Evolutionary conservation across 768 basidiomycete genomes (phyloP).

Genomic region (Mycena pura): DNA sequence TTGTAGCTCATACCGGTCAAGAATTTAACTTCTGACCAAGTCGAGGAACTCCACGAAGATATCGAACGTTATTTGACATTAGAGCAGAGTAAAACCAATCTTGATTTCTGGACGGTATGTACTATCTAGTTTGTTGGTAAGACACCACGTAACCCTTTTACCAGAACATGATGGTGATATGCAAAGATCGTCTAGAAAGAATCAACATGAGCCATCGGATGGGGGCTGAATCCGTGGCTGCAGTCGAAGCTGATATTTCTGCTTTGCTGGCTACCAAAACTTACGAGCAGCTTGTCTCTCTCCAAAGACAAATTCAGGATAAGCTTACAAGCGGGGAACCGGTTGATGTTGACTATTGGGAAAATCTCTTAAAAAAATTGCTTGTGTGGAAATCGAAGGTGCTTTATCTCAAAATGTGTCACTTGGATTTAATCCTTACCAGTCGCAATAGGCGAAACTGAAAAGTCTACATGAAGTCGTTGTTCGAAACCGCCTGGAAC

Average conservation of each 20-base stretch:
- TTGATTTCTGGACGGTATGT: constrained; percentile 96
- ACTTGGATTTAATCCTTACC: constrained; percentile 15
- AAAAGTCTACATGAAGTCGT: constrained; percentile 95
- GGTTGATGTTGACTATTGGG: constrained; percentile 98
- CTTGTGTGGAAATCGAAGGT: constrained; percentile 98
- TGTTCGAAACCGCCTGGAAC: constrained; percentile 93
- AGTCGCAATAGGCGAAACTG: constrained; percentile 76
- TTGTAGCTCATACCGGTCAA: constrained; percentile 36
- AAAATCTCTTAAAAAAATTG: constrained; percentile 86
- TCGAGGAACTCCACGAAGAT: constrained; percentile 92
- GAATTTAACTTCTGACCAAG: constrained; percentile 88
- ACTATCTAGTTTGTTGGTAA: background rate
- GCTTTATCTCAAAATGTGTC: background rate
- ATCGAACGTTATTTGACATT: constrained; percentile 91
- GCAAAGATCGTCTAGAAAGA: constrained; percentile 86
- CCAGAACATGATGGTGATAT: constrained; percentile 97
- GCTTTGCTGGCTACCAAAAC: constrained; percentile 84
- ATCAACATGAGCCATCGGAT: constrained; percentile 68
- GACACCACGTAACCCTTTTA: background rate
- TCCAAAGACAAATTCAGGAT: constrained; percentile 87
- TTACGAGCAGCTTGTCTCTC: constrained; percentile 78
- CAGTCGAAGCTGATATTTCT: constrained; percentile 87
- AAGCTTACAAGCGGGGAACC: constrained; percentile 94
- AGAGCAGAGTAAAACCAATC: constrained; percentile 82
- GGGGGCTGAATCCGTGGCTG: constrained; percentile 73